Evolutionary conservation across 2,329 filamentous ascomycete genomes (phyloP).

Genomic region (Keithomyces neogunnii): DNA sequence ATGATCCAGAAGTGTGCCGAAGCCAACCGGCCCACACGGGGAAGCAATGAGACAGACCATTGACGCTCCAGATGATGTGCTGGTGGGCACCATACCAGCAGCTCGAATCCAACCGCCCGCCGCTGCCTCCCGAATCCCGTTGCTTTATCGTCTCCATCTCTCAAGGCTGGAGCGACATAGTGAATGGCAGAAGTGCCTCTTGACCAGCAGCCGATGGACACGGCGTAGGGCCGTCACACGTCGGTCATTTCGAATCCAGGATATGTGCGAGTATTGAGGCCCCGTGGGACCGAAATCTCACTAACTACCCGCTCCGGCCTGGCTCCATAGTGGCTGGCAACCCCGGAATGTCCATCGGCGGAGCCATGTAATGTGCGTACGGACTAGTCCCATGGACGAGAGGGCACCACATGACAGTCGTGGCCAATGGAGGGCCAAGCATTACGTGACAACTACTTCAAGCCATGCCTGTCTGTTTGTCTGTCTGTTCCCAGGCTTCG

Average conservation of each 20-base stretch:
- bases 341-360: not conserved
- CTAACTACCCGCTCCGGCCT: conserved; percentile 1
- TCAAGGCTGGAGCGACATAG: too few relatives aligned
- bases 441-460: conserved; percentile 6
- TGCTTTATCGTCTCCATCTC: too few relatives aligned
- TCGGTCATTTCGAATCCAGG: too few relatives aligned
- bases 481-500: conserved; percentile 1
- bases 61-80: not conserved
- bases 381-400: too few relatives aligned
- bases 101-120: too few relatives aligned
- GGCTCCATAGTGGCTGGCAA: conserved; percentile 5
- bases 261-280: not conserved
- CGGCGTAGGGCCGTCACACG: too few relatives aligned
- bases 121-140: too few relatives aligned
- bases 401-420: conserved; percentile 1
- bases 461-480: not conserved
- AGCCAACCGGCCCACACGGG: conserved; percentile 4
- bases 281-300: too few relatives aligned
- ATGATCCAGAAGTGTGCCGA: conserved; percentile 5
- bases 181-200: too few relatives aligned
- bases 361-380: not conserved
- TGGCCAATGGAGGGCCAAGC: conserved; percentile 6
- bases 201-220: too few relatives aligned
- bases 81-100: not conserved
- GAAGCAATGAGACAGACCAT: not conserved